Base-by-base conservation (phyloP, 768 basidiomycete genomes). In the Phanerodontia chrysosporium region DNA sequence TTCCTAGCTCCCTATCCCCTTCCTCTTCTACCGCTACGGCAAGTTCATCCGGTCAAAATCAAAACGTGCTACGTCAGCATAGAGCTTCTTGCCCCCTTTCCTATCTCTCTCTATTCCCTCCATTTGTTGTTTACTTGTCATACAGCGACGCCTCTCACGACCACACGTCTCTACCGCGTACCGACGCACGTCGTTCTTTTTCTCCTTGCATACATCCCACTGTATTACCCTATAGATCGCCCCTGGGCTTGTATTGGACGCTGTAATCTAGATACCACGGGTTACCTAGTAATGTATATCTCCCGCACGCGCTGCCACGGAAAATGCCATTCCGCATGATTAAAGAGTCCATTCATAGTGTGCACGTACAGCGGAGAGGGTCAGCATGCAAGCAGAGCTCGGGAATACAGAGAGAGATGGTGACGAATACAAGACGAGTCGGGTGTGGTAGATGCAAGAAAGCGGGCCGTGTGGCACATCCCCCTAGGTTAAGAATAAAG, bases 1-100 rank as follows among this genome's bases (percentile, higher is more conserved):
- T 14, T 55, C 4, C 42, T 35, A 53, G 60, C 22, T 55, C 18
- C 65, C 66, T 28, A 68, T 67, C 27, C 76, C 76, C 6, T 78
- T 76, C 62, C 55, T 77, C 18, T 76, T 78, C 65, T 78, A 76
- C 64, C 65, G 66, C 28, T 76, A 74, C 60, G 76, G 76, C 7
- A 70, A 74, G 30, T 57, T 54, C 53, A 66, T 78, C 35, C 71
- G 76, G 4, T 70, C 70, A 52, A 72, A 70, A 66, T 76, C 75
- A 55, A 75, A 73, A 61, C 67, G 66, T 58, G 71, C 71, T 21
- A 59, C 64, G 6, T 58, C 56, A 14, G 60, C 54, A 22, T 61
- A 58, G 42, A 46, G 52, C 52, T 42, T 21, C 21, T 1, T 24
- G 5, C 25, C 24, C 1, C 13, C 35, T 39, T 7, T 24, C 36